Base-by-base conservation (phyloP, 768 basidiomycete species). In the Boletus speciosus region DNA sequence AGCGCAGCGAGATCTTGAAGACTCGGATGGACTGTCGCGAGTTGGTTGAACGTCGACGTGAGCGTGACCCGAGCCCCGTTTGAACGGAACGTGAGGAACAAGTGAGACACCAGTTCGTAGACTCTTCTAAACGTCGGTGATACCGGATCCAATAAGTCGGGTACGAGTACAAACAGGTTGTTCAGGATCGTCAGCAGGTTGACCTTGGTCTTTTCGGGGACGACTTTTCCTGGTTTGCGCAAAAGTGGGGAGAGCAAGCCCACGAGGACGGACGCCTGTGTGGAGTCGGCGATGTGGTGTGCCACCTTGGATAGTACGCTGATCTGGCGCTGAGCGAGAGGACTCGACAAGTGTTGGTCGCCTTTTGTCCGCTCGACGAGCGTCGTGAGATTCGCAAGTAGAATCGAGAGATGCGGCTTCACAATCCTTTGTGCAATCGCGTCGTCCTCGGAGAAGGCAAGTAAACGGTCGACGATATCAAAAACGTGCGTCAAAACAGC, bases 181-280 rank as follows among this genome's bases (percentile, higher is more conserved):
- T 73, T 78, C 45, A 88, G 72, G 60, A 91, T 90, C 61, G 76
- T 83, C 48, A 98, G 76, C 51, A 98, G 70, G 65, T 95, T 83
- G 37, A 82, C 75, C 74, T 98, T 98, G 68, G 87, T 78, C 68
- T 86, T 90, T 73, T 99, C 97, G 0, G 89, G 80, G 0, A 97
- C 81, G 4, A 85, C 67, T 66, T 85, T 90, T 23, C 79, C 69
- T 3, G 93, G 85, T 60, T 85, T 87, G 45, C 87, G 85, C 14
- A 98, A 76, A 27, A 97, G 76, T 1, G 94, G 94, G 0, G 81
- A 72, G 64, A 98, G 86, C 4, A 98, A 76, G 0, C 73, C 64
- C 21, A 93, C 77, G 6, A 98, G 78, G 5, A 80, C 81, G 15
- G 81, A 76, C 1, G 93, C 93, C 64, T 98, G 90, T 0, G 71